Evolutionary conservation across 371 early-diverging fungal species (phyloP).

Genomic region (Modicella reniformis): DNA sequence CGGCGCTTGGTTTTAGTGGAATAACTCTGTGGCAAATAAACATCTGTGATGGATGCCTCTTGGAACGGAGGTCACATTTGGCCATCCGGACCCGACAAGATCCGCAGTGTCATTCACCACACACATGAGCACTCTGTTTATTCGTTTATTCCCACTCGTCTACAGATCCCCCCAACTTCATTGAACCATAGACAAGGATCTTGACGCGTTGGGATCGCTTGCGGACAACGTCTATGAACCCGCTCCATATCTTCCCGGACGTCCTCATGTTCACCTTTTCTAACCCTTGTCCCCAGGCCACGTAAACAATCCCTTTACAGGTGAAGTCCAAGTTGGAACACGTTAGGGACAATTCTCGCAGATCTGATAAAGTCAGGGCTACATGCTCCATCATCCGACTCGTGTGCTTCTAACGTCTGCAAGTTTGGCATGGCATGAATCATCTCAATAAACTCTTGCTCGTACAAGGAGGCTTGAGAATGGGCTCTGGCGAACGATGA

Average conservation of each 20-base stretch:
- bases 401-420: constrained; percentile 36
- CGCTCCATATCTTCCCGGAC: constrained; percentile 40
- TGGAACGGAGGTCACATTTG: background rate
- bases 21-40: background rate
- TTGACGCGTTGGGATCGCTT: constrained; percentile 39
- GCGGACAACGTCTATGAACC: constrained; percentile 42
- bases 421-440: constrained; percentile 42
- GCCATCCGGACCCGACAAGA: background rate
- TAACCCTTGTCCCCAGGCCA: constrained; percentile 39
- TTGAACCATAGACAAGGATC: constrained; percentile 46
- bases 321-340: constrained; percentile 34
- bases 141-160: constrained; percentile 45
- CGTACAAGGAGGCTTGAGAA: constrained; percentile 41
- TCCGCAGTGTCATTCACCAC: constrained; percentile 2
- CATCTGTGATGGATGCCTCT: background rate
- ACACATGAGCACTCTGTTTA: no score
- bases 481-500: constrained; percentile 36
- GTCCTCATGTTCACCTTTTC: constrained; percentile 50
- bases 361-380: constrained; percentile 25
- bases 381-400: constrained; percentile 51
- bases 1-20: background rate
- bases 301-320: constrained; percentile 25
- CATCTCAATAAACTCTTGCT: constrained; percentile 52
- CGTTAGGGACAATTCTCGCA: constrained; percentile 37
- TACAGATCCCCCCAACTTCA: constrained; percentile 52